Base-by-base conservation (phyloP, 257 asterid species). In the Nicotiana undulata region DNA sequence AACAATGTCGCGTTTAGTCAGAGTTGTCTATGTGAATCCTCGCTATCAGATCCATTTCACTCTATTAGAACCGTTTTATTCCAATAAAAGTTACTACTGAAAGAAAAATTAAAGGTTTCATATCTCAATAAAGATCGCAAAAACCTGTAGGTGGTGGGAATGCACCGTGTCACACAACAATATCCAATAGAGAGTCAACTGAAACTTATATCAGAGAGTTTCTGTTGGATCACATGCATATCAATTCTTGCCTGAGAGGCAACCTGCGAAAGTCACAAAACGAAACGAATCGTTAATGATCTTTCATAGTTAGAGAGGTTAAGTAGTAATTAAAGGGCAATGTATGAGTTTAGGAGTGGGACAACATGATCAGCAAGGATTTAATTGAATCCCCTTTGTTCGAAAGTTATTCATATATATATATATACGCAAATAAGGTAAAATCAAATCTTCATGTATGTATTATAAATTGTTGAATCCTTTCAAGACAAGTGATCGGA, bases 221-320 rank as follows among this genome's bases (percentile, higher is more conserved):
- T 60, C 46, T 74, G 84, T 63, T 74, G 72, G 18, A 81, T 22
- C 4, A 15, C 80, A 10, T 28, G 63, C 53, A 52, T 63, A 81
- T 81, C 72, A 60, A 75, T 51, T 18, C 51, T 51, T 60, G 61
- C 40, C 52, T 40, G 81, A 22, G 61, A 15, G 65, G 70, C 32
- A 40, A 81, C 84, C 84, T 81, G 80, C 65, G 29, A 74, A 11
- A 81, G n/a, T 22, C 11, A 3, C 17, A 58, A 49, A 53, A 49
- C 31, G n/a, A 64, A 68, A 52, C 6, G 17, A 80, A 22, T 53
- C 18, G 15, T 15, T 17, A 5, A 37, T 20, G 64, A 68, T 52
- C 56, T 17, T 3, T 64, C 55, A n/a, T 2, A 74, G 5, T 8
- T 5, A 18, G 49, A 40, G 49, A 44, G 18, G 31, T 46, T 8